Evolutionary conservation across 2,329 filamentous ascomycete species (phyloP).

Genomic region (Laburnicola sp.): DNA sequence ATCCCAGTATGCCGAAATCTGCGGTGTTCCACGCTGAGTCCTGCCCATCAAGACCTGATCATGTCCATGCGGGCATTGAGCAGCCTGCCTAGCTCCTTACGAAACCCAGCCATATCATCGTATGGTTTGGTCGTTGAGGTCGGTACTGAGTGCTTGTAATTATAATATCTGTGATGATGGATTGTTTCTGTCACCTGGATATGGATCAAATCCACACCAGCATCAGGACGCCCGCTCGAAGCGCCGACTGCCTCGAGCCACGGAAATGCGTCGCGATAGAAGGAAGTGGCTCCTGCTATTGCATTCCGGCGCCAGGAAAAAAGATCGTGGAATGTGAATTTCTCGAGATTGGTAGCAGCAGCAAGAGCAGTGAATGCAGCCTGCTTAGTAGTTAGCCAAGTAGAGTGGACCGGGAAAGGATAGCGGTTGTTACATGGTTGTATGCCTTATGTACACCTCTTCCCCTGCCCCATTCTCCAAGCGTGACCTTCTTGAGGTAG

Average conservation of each 20-base stretch:
- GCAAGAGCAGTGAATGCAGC: constrained; percentile 36
- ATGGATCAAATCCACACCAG: constrained; percentile 31
- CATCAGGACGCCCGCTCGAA: constrained; percentile 33
- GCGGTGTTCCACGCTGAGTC: no score
- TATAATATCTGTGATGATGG: not conserved
- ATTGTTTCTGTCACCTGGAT: constrained; percentile 8
- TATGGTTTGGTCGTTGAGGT: not conserved
- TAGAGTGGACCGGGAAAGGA: not conserved
- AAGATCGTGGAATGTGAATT: constrained; percentile 26
- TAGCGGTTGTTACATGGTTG: constrained; percentile 26
- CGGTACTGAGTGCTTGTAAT: not conserved
- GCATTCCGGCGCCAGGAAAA: constrained; percentile 7
- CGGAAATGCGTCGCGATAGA: constrained; percentile 43
- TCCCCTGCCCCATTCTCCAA: constrained; percentile 29
- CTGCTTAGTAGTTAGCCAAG: not conserved
- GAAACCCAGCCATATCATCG: constrained; percentile 18
- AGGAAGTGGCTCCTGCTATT: constrained; percentile 25
- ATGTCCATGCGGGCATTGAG: constrained; percentile 24
- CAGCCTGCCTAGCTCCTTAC: constrained; percentile 21
- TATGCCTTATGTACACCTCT: constrained; percentile 34
- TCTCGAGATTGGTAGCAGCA: constrained; percentile 33
- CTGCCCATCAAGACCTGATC: constrained; percentile 9
- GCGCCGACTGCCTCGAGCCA: constrained; percentile 42
- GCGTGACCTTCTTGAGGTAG: constrained; percentile 28
- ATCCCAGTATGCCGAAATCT: not conserved